Base-by-base conservation (phyloP, 495 filamentous ascomycete species). In the Parachaetomium inaequale region DNA sequence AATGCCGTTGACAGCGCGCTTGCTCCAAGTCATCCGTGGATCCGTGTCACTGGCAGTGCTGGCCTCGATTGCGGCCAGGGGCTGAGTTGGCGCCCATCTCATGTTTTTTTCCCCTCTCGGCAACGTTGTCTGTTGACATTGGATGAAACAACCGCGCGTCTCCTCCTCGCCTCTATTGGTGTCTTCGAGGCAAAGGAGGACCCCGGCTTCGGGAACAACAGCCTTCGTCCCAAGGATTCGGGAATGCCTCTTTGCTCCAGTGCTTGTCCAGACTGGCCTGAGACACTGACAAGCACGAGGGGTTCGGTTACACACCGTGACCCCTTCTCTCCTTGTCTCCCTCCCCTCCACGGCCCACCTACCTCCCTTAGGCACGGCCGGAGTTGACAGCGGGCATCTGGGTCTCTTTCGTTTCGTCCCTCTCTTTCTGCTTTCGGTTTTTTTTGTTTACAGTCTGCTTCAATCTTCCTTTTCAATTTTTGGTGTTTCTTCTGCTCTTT, bases 401-500 rank as follows among this genome's bases (percentile, higher is more conserved):
- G 19, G 11, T 55, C 68, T 63, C 57, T 66, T 60, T 64, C 42
- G 60, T 64, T 64, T 64, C 56, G 49, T 55, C 40, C 3, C 25
- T 25, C 7, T 12, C n/a, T n/a, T n/a, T n/a, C n/a, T n/a, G n/a
- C n/a, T 28, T 19, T 42, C 23, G 14, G 1, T 10, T 36, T 28
- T 42, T 50, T 10, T 55, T 43, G 40, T 57, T 64, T 65, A 23
- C 54, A 66, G 40, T 7, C n/a, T 42, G 38, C 38, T 43, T 43
- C 40, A 0, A 43, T 43, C 21, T 36, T 63, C n/a, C 61, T 28
- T 7, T 14, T 10, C 25, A 8, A 23, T 5, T 49, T 28, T 15
- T 49, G 46, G 21, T 49, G 23, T 65, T 63, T 21, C 38, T 62
- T 38, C 46, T 52, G 26, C 42, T 62, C 64, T 66, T 54, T 54